Evolutionary conservation across 352 stramenopile genomes (phyloP).

Genomic region (Pythium biforme): DNA sequence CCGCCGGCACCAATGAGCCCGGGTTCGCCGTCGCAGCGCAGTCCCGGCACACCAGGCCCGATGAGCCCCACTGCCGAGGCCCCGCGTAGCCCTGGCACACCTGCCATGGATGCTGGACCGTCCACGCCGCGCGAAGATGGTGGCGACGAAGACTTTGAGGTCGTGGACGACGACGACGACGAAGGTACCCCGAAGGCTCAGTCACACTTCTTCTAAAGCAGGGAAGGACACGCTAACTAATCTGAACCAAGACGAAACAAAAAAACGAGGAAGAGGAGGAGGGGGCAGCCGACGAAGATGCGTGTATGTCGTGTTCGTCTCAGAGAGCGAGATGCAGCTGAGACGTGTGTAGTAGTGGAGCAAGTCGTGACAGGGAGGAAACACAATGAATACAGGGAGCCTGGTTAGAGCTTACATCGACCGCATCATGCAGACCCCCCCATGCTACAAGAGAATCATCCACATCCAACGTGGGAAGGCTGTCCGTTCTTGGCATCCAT

Average conservation of each 20-base stretch:
- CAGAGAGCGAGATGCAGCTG: not conserved
- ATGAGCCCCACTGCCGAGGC: not conserved
- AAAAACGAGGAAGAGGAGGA: not conserved
- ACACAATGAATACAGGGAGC: not conserved
- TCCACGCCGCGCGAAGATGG: not conserved
- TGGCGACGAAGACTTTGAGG: not conserved
- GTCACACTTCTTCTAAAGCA: constrained; percentile 14
- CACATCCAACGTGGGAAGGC: too few species aligned
- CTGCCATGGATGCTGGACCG: constrained; percentile 8
- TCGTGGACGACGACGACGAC: not conserved
- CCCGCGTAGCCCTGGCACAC: constrained; percentile 6
- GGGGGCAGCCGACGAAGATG: not conserved
- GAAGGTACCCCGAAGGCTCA: constrained; percentile 13
- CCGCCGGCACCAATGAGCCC: constrained; percentile 33
- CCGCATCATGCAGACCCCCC: too few species aligned
- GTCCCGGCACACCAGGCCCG: constrained; percentile 22
- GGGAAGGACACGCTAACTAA: not conserved
- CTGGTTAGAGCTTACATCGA: too few species aligned
- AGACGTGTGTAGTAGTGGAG: constrained; percentile 8
- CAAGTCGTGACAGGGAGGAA: not conserved
- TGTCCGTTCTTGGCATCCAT: not conserved
- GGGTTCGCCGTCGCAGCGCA: constrained; percentile 16
- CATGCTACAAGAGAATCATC: too few species aligned
- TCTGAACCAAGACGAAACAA: not conserved
- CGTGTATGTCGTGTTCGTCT: not conserved